Conservation (phyloP, 2,329 filamentous ascomycete species). For the Cladosporium sp. region DNA sequence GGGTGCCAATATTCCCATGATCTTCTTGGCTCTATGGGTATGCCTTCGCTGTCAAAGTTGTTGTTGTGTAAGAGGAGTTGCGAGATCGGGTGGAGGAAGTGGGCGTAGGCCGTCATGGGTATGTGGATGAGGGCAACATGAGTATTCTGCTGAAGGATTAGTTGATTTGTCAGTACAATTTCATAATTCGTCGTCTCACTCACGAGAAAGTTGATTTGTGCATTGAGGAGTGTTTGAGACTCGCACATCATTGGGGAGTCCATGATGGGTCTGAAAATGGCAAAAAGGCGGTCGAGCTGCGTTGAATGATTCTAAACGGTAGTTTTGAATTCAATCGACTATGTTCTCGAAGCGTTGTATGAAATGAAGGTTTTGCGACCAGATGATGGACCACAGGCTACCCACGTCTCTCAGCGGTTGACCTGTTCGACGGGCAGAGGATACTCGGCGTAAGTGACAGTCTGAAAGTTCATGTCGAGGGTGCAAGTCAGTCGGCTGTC, state of each 20-base stretch:
- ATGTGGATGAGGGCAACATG: constrained; percentile 87
- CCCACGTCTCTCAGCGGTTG: constrained; percentile 22
- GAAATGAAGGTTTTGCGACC: no score
- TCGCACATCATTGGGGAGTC: constrained; percentile 18
- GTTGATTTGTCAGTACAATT: neutral
- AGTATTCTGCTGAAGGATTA: constrained; percentile 61
- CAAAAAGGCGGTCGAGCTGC: neutral
- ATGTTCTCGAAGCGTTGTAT: neutral
- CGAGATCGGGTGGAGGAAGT: constrained; percentile 83
- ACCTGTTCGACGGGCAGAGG: constrained; percentile 27
- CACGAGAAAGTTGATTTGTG: constrained; percentile 48
- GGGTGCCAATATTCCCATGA: constrained; percentile 57
- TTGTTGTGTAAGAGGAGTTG: constrained; percentile 62
- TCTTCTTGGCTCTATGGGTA: constrained; percentile 32
- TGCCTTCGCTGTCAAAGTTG: constrained; percentile 37
- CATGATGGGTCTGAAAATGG: neutral
- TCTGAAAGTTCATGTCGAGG: constrained; percentile 28
- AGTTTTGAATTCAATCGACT: neutral
- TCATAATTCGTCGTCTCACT: constrained; percentile 18
- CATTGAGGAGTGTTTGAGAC: constrained; percentile 44
- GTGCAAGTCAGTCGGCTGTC: constrained; percentile 2
- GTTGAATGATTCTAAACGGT: neutral
- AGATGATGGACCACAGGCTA: neutral
- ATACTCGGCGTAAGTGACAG: constrained; percentile 21
- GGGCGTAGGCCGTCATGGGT: constrained; percentile 70